phyloP scores from a whole-genome alignment of 2,329 filamentous ascomycete species.

The Epichloe sibirici region DNA sequence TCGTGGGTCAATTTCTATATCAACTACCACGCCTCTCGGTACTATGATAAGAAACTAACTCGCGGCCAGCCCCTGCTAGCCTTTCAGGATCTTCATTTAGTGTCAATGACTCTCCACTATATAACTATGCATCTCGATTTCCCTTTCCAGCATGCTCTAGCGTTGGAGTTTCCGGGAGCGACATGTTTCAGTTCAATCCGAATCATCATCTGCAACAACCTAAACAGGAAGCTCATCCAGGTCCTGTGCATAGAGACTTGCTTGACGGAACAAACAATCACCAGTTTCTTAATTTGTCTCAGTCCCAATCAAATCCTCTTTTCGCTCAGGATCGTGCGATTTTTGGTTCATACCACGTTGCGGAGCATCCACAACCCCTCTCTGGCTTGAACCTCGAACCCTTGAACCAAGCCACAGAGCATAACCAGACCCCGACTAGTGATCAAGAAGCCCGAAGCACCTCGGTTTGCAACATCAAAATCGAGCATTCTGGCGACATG shows the following conservation, averaged over 20 bases:
- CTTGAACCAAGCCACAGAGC: conserved; percentile 14
- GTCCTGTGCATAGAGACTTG: conserved; percentile 10
- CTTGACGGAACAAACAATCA: conserved; percentile 10
- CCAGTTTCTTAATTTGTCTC: conserved; percentile 17
- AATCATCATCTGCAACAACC: conserved; percentile 12
- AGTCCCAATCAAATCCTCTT: conserved; percentile 21
- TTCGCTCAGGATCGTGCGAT: conserved; percentile 21
- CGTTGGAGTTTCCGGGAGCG: conserved; percentile 14
- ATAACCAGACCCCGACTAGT: conserved; percentile 7
- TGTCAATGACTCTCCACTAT: conserved; percentile 20
- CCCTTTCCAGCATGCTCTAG: conserved; percentile 15
- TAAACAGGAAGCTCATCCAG: conserved; percentile 17
- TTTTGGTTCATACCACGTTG: conserved; percentile 15
- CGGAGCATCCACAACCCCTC: conserved; percentile 11
- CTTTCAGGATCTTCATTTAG: conserved; percentile 18
- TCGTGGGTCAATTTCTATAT: conserved; percentile 1
- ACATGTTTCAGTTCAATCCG: conserved; percentile 15
- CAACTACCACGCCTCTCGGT: not conserved
- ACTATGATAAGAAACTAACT: not conserved
- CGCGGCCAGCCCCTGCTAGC: conserved; percentile 12
- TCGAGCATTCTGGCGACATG: conserved; percentile 14
- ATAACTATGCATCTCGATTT: conserved; percentile 17
- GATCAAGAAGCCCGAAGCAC: conserved; percentile 8
- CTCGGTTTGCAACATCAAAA: conserved; percentile 11
- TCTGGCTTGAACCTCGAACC: conserved; percentile 19